Evolutionary conservation across 345 rosid genomes (phyloP).

Genomic region (Geranium brycei): DNA sequence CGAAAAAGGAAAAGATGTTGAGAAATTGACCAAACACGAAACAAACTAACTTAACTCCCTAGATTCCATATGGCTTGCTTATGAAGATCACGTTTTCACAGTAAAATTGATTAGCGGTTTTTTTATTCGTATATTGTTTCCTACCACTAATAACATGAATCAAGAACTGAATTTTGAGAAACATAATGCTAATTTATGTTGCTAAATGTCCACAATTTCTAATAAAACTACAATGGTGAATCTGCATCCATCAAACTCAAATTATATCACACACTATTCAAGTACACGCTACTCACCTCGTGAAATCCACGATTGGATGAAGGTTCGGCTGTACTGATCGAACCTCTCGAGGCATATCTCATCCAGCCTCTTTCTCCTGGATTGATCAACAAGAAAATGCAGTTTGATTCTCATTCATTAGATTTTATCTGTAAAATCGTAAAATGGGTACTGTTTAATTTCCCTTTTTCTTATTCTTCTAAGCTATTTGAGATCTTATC

Average conservation of each 20-base stretch:
- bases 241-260: not conserved
- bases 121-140: no score
- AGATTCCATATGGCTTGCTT: not conserved
- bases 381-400: conserved; percentile 1
- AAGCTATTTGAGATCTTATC: no score
- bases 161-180: no score
- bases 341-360: conserved; percentile 88
- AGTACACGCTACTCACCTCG: conserved; percentile 44
- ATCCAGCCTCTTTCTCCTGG: conserved; percentile 75
- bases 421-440: not conserved
- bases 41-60: no score
- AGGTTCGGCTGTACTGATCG: conserved; percentile 71
- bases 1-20: not conserved
- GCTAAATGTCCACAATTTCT: no score
- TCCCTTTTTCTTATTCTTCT: no score
- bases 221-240: no score
- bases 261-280: conserved; percentile 5
- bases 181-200: no score
- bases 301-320: conserved; percentile 79
- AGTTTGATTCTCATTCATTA: not conserved
- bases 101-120: no score
- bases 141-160: not conserved
- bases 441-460: not conserved
- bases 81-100: no score
- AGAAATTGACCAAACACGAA: not conserved